Percentiles rank a stretch among this genome's conserved stretches.
Conservation (phyloP, 1,284 basidiomycete genomes). For the Puccinia coronata region DNA sequence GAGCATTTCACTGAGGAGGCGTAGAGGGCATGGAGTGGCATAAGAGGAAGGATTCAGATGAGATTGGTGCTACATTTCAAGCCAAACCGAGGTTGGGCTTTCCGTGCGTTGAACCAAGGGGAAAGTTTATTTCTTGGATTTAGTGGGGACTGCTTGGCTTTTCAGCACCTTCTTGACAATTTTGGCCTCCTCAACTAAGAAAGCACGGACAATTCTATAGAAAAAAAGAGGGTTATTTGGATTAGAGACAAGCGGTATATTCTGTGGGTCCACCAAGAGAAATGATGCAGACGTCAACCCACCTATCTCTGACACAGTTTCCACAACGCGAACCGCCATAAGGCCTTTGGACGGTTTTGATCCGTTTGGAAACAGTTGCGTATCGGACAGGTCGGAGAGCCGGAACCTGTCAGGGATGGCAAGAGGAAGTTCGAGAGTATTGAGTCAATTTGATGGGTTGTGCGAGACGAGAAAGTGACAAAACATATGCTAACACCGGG, state of each 20-base stretch:
- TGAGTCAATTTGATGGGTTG: background rate
- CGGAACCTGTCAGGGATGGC: conserved; percentile 62
- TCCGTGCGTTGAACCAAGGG: background rate
- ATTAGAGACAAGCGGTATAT: background rate
- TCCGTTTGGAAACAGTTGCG: conserved; percentile 88
- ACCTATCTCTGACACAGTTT: conserved; percentile 87
- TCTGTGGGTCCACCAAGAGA: background rate
- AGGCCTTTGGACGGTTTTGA: conserved; percentile 88
- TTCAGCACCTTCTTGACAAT: conserved; percentile 99
- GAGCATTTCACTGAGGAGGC: background rate
- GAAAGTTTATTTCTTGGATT: conserved; percentile 45
- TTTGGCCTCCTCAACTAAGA: conserved; percentile 99
- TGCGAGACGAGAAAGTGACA: background rate
- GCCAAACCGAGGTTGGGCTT: background rate
- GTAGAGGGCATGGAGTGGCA: background rate
- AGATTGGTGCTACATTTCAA: background rate
- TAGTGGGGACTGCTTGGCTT: conserved; percentile 64
- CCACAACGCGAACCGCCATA: conserved; percentile 95
- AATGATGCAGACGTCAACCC: conserved; percentile 57
- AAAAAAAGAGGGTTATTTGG: background rate
- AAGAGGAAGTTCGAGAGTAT: conserved; percentile 1
- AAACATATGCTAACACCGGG: conserved; percentile 67
- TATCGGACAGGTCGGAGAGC: conserved; percentile 86
- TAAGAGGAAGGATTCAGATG: background rate
- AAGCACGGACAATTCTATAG: conserved; percentile 88